A percentile compares a stretch with the other conserved stretches of the same genome.
Conservation (phyloP, 208 protist genomes). For the Perkinsela sp. region DNA sequence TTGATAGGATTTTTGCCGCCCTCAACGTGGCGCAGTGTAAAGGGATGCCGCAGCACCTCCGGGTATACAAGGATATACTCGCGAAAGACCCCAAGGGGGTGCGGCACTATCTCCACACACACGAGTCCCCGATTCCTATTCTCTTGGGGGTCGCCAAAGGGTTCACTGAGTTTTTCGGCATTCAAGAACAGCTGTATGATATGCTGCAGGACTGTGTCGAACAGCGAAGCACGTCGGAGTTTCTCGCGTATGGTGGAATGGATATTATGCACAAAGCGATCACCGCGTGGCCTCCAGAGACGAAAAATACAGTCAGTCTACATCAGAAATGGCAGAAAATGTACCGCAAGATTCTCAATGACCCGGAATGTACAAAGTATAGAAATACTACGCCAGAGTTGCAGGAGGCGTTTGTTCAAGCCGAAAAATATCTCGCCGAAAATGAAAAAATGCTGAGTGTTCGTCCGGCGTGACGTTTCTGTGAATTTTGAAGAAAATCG, state of each 20-base stretch:
- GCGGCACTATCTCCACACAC: neutral
- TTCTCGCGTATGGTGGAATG: neutral
- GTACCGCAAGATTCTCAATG: neutral
- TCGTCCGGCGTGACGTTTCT: too few relatives aligned
- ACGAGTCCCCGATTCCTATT: neutral
- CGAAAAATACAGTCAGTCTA: neutral
- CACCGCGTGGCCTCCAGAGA: neutral
- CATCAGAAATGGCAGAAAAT: neutral
- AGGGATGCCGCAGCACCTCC: constrained; percentile 51
- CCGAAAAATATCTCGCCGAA: neutral
- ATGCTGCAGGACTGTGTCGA: neutral
- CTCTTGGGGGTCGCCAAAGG: neutral
- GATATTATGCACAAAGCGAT: neutral
- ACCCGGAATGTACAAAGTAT: neutral
- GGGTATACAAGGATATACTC: constrained; percentile 26
- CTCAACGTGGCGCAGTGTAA: constrained; percentile 53
- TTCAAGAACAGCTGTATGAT: neutral
- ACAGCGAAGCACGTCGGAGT: neutral
- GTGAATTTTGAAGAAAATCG: too few relatives aligned
- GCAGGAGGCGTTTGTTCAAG: neutral
- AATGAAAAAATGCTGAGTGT: too few relatives aligned
- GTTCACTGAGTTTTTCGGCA: neutral
- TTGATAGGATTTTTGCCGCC: constrained; percentile 35
- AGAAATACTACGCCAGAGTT: neutral
- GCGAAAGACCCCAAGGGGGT: neutral